A percentile compares a stretch with the other conserved stretches of the same genome.
These are phyloP conservation scores for Trichoderma reesei DNA, from an alignment of 495 filamentous ascomycete species.

Conservation along the genomic window DNA sequence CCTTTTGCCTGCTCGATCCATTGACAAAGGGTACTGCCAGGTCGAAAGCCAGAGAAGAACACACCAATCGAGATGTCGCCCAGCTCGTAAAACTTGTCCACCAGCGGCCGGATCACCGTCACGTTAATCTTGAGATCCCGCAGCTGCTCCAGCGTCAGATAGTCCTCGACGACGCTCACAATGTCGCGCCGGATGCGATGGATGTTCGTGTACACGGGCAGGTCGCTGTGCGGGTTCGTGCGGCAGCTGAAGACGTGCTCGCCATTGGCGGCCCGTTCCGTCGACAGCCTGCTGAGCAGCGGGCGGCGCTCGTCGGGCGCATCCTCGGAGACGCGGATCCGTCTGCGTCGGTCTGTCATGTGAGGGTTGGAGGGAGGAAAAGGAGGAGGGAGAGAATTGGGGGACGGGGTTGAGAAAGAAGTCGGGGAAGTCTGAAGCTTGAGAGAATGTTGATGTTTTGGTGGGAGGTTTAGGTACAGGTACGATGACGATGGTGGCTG, in stretches of 20 bases:
- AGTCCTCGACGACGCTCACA: conserved; percentile 41
- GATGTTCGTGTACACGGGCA: conserved; percentile 45
- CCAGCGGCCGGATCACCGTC: conserved; percentile 56
- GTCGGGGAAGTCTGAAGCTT: background rate
- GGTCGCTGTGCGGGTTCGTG: conserved; percentile 28
- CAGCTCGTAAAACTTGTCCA: conserved; percentile 58
- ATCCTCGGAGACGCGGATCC: background rate
- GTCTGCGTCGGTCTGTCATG: conserved; percentile 1
- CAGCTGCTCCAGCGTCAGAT: conserved; percentile 53
- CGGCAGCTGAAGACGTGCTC: conserved; percentile 16
- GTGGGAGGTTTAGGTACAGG: background rate
- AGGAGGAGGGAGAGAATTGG: no score
- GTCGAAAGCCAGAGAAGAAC: conserved; percentile 2
- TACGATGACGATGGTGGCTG: background rate
- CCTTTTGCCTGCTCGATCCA: no score
- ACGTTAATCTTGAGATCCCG: conserved; percentile 60
- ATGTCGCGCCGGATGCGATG: conserved; percentile 44
- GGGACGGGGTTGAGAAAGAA: no score
- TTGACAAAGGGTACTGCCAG: background rate
- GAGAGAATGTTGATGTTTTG: background rate
- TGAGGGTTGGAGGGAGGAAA: background rate
- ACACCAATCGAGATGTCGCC: conserved; percentile 57
- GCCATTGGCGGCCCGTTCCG: conserved; percentile 7
- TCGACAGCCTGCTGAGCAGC: conserved; percentile 9
- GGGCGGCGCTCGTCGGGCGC: conserved; percentile 5